A percentile compares a stretch with the other conserved stretches of the same genome.
These are phyloP conservation scores for Scheffersomyces titani DNA, from an alignment of 1,139 yeast species.

Conservation along the genomic window DNA sequence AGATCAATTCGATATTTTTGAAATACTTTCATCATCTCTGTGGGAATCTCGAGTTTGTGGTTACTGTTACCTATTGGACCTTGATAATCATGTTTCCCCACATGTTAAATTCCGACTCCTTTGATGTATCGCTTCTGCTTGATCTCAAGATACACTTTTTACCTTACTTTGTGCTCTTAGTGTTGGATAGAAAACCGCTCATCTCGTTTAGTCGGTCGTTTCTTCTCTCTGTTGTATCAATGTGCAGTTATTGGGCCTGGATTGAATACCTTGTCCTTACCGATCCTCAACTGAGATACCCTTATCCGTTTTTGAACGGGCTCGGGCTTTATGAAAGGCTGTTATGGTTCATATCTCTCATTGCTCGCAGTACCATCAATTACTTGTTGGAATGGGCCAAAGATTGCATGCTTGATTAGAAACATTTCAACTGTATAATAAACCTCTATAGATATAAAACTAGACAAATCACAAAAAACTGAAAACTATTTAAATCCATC, in stretches of 20 bases:
- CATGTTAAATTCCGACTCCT: constrained; percentile 19
- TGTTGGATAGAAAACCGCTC: constrained; percentile 6
- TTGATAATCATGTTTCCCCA: constrained; percentile 18
- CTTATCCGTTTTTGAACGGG: constrained; percentile 22
- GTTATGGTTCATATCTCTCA: constrained; percentile 7
- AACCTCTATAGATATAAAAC: constrained; percentile 1
- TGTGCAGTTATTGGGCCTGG: constrained; percentile 6
- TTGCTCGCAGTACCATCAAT: neutral
- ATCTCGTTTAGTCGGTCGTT: constrained; percentile 4
- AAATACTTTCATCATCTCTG: constrained; percentile 11
- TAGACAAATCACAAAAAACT: constrained; percentile 1
- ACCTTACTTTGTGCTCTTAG: constrained; percentile 17
- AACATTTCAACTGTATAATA: neutral
- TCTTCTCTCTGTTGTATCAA: constrained; percentile 1
- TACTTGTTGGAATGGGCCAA: neutral
- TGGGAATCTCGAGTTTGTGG: constrained; percentile 21
- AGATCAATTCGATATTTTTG: constrained; percentile 2
- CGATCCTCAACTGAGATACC: constrained; percentile 12
- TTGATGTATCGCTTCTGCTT: constrained; percentile 15
- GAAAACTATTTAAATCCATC: neutral
- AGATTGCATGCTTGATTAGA: neutral
- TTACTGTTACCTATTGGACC: constrained; percentile 25
- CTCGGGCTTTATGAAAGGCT: constrained; percentile 6
- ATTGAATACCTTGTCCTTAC: constrained; percentile 8
- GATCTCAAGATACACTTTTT: constrained; percentile 26